Percentiles rank a stretch among this genome's conserved stretches.
phyloP scores from a whole-genome alignment of 2,329 filamentous ascomycete species.

The Alternaria novae-zelandiae region DNA sequence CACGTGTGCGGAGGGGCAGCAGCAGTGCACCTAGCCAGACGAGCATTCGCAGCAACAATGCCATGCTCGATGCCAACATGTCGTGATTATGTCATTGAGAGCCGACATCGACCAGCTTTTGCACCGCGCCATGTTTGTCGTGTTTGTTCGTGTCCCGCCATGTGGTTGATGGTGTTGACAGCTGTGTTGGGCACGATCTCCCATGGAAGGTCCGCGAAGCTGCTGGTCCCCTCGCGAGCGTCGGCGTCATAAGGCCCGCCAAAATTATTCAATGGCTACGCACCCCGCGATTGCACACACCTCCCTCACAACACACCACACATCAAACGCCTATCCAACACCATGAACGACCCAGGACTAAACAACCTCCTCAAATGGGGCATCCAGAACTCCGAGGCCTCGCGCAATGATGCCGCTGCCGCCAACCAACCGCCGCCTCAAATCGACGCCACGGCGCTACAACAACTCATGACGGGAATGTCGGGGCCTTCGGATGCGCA shows the following conservation, averaged over 20 bases:
- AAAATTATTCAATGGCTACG: conserved; percentile 27
- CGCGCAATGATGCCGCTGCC: conserved; percentile 50
- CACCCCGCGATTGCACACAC: conserved; percentile 7
- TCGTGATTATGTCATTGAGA: background rate
- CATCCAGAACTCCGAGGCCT: conserved; percentile 65
- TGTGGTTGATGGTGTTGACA: conserved; percentile 7
- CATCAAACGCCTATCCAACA: conserved; percentile 4
- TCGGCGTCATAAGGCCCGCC: conserved; percentile 31
- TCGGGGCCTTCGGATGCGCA: conserved; percentile 74
- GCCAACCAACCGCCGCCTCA: conserved; percentile 42
- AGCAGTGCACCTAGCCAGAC: conserved; percentile 4
- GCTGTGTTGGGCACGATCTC: conserved; percentile 16
- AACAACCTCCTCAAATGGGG: conserved; percentile 84
- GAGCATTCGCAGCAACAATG: background rate
- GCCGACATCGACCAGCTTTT: background rate
- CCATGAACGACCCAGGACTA: conserved; percentile 66
- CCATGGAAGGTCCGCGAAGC: conserved; percentile 33
- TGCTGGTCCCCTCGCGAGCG: conserved; percentile 25
- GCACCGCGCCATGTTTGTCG: background rate
- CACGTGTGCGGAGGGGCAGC: conserved; percentile 46
- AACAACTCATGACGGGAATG: conserved; percentile 12
- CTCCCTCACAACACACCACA: conserved; percentile 9
- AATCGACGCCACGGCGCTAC: conserved; percentile 19
- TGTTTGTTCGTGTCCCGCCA: background rate
- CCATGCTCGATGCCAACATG: background rate